Percentiles rank a stretch among this genome's conserved stretches.
Evolutionary conservation across 495 filamentous ascomycete genomes (phyloP).

Genomic region (Hypoxylon perforatum): DNA sequence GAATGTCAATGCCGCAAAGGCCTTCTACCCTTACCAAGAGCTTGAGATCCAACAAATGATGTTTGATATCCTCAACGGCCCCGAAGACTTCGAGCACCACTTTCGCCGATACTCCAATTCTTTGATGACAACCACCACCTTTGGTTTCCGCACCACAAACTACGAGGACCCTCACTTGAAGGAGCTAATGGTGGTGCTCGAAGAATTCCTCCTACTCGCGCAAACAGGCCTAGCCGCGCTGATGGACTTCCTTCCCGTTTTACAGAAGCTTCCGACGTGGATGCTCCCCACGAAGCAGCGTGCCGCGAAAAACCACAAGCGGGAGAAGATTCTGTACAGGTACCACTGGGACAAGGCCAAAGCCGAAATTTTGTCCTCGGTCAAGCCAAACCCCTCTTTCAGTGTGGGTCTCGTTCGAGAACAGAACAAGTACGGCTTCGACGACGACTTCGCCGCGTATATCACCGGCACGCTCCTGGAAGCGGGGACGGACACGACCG

Average conservation of each 20-base stretch:
- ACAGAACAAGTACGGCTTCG: conserved; percentile 29
- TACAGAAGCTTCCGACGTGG: too few relatives aligned
- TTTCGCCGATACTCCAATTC: conserved; percentile 53
- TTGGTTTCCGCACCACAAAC: conserved; percentile 52
- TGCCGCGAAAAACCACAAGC: too few relatives aligned
- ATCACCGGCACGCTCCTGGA: conserved; percentile 54
- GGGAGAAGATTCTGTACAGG: not conserved
- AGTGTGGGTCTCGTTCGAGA: conserved; percentile 27
- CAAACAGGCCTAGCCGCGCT: too few relatives aligned
- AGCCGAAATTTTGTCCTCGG: conserved; percentile 14
- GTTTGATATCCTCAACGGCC: not conserved
- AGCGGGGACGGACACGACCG: conserved; percentile 62
- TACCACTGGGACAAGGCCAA: conserved; percentile 40
- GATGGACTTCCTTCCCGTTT: too few relatives aligned
- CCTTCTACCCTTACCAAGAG: not conserved
- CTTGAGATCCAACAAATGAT: conserved; percentile 3
- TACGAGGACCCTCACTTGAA: conserved; percentile 51
- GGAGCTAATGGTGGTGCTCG: conserved; percentile 54
- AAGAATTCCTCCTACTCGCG: not conserved
- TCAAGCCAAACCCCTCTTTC: conserved; percentile 29
- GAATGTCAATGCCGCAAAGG: conserved; percentile 41
- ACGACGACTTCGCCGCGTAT: conserved; percentile 40
- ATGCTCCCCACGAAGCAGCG: too few relatives aligned
- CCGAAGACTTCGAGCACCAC: conserved; percentile 25
- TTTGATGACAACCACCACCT: conserved; percentile 56